Evolutionary conservation across 139 green algal genomes (phyloP), one percentile per base, ranked within the genome.

Genomic region (Monoraphidium neglectum): DNA sequence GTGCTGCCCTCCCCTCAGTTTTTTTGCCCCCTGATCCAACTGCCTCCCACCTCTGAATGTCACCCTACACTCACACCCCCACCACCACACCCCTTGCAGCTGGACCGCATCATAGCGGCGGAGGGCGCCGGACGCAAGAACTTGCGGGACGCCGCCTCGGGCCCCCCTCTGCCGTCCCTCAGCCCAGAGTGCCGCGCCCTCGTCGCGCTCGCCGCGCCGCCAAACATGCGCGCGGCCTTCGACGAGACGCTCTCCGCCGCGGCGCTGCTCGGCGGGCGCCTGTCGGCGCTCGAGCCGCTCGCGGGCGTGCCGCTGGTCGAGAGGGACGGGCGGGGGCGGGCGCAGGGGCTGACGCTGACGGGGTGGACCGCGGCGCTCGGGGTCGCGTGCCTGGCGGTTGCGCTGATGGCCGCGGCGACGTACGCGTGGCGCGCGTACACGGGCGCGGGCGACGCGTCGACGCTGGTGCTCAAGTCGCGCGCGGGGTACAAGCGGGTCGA

Each of bases 351-450:
- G 49, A 93, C 87, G 28, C 79, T 96, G 2, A 94, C 88, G 16
- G 92, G 91, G 36, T 91, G 86, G 88, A 83, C 80, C 0, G 88
- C 88, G 0, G 53, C 89, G 46, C 33, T 80, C 3, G 87, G 84
- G 32, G 85, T 93, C 21, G 78, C 80, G 12, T 80, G 84, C n/a
- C 70, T 91, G 59, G 76, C 88, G 32, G 54, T 93, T 54, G 76
- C 91, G 26, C 36, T 82, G 8, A 15, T 86, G 8, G 76, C 36
- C 12, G 86, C 82, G 21, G 61, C 23, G 5, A 82, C 80, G 33
- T 78, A 62, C 65, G 75, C 24, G 4, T 79, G 61, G 61, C 56
- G 57, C 61, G 61, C 53, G 32, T 78, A 78, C 35, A 60, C 35
- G 4, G 72, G 72, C 3, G 72, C 49, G 28, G 46, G 46, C 6